These are phyloP conservation scores for Mycena leptocephala DNA, from an alignment of 768 basidiomycete genomes.

Conservation along the genomic window DNA sequence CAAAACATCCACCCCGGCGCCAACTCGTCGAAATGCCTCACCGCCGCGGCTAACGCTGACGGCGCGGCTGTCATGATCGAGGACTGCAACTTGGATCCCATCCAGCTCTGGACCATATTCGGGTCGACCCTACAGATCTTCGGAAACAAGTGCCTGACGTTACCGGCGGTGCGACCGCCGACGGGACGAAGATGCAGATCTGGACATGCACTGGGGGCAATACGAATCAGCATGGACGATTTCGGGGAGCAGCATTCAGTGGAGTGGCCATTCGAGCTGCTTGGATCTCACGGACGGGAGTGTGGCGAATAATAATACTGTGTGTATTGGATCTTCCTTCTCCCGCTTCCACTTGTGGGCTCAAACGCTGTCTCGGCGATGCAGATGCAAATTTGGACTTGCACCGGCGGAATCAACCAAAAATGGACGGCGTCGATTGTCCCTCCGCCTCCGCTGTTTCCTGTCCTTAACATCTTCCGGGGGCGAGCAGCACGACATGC, in stretches of 20 bases:
- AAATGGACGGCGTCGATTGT: slow-evolving; percentile 19
- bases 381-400: slow-evolving; percentile 26
- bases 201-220: slow-evolving; percentile 38
- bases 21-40: neutral
- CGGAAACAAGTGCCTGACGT: slow-evolving; percentile 41
- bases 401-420: slow-evolving; percentile 24
- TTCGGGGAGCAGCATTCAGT: slow-evolving; percentile 13
- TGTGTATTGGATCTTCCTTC: neutral
- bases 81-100: slow-evolving; percentile 24
- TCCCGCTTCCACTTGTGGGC: no score
- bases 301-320: slow-evolving; percentile 17
- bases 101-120: slow-evolving; percentile 41
- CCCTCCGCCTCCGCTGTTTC: neutral
- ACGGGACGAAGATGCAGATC: slow-evolving; percentile 22
- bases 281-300: slow-evolving; percentile 24
- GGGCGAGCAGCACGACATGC: slow-evolving; percentile 11
- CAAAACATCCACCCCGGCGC: neutral
- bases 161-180: slow-evolving; percentile 1
- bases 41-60: neutral
- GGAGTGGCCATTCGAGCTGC: slow-evolving; percentile 14
- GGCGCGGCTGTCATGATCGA: no score
- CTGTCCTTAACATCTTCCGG: neutral
- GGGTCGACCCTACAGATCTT: slow-evolving; percentile 35
- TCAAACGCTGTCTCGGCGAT: neutral
- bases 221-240: slow-evolving; percentile 40